Evolutionary conservation across 2,329 filamentous ascomycete species (phyloP), one percentile per base, ranked within the genome.

Genomic region (Botrytis cinerea): DNA sequence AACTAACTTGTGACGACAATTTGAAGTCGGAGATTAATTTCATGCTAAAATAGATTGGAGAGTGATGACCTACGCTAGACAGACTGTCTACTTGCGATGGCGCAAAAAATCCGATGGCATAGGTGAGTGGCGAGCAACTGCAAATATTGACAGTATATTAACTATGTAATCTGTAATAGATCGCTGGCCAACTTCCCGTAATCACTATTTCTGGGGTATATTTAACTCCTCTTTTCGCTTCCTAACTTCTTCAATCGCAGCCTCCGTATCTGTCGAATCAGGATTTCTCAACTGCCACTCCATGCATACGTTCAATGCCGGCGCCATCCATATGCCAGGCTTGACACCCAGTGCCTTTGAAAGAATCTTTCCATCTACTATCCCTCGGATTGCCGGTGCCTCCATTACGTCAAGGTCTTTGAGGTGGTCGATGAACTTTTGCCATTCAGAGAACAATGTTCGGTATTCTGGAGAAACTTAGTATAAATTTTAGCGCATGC

Each of bases 281-380:
- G 94, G 93, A 80, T 98, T 90, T 54, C 93, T 88, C 70, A 98
- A 87, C 82, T 98, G 96, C 94, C 95, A 98, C 75, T 90, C 90
- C 82, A 97, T 88, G 75, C 93, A 92, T 6, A 94, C 85, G 46
- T 97, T 92, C 64, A 97, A 84, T 5, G 94, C 94, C 63, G 87
- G 86, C 71, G 89, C 89, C 87, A 97, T 92, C 95, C 95, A 98
- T n/a, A 86, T 90, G 1, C 93, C 94, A 0, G 93, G 91, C 75
- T 89, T 90, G n/a, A 87, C 83, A 28, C 83, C 84, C 5, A 98
- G 85, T 6, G 88, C 89, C 75, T 90, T 87, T 28, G 90, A 88
- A 32, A 98, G 87, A 70, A 91, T 85, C 57, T 88, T 92, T 25
- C 96, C 95, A 79, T 97, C 93, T 48, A 97, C 85, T 38, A 93